phyloP scores from a whole-genome alignment of 192 early-diverging fungal genomes.

The Umbelopsis sp. region DNA sequence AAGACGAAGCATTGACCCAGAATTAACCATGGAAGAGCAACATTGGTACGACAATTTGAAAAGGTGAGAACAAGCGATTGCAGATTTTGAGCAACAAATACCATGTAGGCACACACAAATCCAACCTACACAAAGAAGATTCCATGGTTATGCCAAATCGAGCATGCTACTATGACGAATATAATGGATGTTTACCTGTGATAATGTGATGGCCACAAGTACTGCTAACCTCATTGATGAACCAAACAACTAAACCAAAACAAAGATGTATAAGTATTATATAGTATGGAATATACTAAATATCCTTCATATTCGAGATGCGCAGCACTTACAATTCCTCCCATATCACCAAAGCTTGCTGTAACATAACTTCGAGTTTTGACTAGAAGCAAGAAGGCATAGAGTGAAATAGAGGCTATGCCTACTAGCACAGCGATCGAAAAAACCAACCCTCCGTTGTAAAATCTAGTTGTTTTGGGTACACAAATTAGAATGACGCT shows the following conservation, averaged over 20 bases:
- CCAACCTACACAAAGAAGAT: slow-evolving; percentile 42
- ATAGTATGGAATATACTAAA: neutral
- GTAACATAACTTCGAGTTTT: slow-evolving; percentile 65
- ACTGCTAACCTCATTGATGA: slow-evolving; percentile 66
- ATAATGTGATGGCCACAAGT: slow-evolving; percentile 69
- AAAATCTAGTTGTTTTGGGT: slow-evolving; percentile 52
- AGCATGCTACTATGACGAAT: neutral
- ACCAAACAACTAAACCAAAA: slow-evolving; percentile 57
- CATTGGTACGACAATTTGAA: slow-evolving; percentile 22
- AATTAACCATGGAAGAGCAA: slow-evolving; percentile 42
- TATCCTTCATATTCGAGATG: neutral
- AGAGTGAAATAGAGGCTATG: slow-evolving; percentile 69
- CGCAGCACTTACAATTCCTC: slow-evolving; percentile 22
- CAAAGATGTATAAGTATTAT: neutral
- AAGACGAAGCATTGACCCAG: slow-evolving; percentile 50
- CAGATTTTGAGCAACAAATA: slow-evolving; percentile 63
- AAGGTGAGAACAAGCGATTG: slow-evolving; percentile 39
- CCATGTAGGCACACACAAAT: slow-evolving; percentile 67
- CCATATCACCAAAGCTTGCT: slow-evolving; percentile 73
- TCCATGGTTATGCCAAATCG: slow-evolving; percentile 8
- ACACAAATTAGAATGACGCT: neutral
- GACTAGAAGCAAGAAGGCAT: slow-evolving; percentile 73
- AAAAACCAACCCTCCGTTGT: slow-evolving; percentile 75
- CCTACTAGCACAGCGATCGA: slow-evolving; percentile 63
- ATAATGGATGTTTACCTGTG: slow-evolving; percentile 69